Percentiles rank a stretch among this genome's conserved stretches.
Conservation (phyloP, 2,329 filamentous ascomycete genomes). For the Akanthomyces muscarius region DNA sequence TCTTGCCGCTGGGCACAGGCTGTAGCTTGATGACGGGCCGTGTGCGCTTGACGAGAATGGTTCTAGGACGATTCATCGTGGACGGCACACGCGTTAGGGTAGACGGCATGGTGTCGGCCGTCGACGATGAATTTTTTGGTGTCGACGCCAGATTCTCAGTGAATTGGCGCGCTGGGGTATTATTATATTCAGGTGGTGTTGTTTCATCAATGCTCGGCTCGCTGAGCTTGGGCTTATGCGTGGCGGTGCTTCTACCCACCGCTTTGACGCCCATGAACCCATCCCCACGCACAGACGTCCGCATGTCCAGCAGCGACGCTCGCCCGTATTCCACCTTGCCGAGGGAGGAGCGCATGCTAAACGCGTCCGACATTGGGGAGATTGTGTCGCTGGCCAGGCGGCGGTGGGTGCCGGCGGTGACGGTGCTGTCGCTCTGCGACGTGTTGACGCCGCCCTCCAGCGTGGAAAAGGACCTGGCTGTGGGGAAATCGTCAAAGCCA, state of each 20-base stretch:
- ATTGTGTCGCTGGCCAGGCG: constrained; percentile 6
- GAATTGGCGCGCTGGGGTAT: not conserved
- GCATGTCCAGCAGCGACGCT: constrained; percentile 37
- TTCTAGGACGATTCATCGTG: constrained; percentile 27
- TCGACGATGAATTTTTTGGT: not conserved
- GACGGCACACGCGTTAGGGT: constrained; percentile 24
- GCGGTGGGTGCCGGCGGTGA: not conserved
- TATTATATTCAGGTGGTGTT: not conserved
- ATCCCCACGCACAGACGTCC: constrained; percentile 23
- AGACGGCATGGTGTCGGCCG: not conserved
- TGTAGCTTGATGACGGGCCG: constrained; percentile 28
- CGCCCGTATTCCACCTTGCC: constrained; percentile 39
- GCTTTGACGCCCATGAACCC: not conserved
- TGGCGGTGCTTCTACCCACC: not conserved
- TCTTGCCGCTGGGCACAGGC: constrained; percentile 28
- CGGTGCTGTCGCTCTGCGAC: not conserved
- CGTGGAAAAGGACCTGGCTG: not conserved
- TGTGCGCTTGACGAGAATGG: constrained; percentile 29
- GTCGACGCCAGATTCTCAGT: not conserved
- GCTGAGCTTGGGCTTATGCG: constrained; percentile 13
- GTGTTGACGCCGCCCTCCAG: not conserved
- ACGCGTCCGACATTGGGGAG: constrained; percentile 32
- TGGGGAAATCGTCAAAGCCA: constrained; percentile 9
- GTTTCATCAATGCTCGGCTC: not conserved
- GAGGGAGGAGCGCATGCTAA: constrained; percentile 31